Conservation (phyloP, 495 filamentous ascomycete genomes). For the Xylaria nigripes region DNA sequence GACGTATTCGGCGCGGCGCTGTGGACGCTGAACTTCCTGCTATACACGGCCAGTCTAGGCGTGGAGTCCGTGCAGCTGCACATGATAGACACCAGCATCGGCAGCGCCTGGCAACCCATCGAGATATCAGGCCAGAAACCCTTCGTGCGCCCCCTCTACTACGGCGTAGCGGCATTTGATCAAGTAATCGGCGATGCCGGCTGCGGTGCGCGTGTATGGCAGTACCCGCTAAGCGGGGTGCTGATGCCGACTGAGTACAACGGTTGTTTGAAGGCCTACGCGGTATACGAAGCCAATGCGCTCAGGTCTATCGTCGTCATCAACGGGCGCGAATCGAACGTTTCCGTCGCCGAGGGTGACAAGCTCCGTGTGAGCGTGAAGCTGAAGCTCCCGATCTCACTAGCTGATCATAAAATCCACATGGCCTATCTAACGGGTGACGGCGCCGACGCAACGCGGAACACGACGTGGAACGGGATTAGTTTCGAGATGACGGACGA, state of each 20-base stretch:
- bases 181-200: neutral
- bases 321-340: constrained; percentile 14
- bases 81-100: neutral
- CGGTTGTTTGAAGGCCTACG: neutral
- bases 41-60: neutral
- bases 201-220: neutral
- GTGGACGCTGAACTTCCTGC: neutral
- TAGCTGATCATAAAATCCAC: constrained; percentile 16
- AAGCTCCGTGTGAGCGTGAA: constrained; percentile 15
- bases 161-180: neutral
- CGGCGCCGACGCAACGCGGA: constrained; percentile 22
- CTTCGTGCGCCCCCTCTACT: neutral
- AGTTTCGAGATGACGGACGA: constrained; percentile 20
- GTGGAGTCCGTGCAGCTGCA: neutral
- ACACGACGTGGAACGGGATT: constrained; percentile 31
- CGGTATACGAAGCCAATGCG: neutral
- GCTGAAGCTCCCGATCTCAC: constrained; percentile 15
- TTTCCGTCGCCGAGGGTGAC: constrained; percentile 16
- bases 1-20: neutral
- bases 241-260: neutral
- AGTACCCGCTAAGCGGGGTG: neutral
- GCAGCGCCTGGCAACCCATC: neutral
- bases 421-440: constrained; percentile 26
- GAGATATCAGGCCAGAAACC: neutral
- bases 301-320: neutral